Percentiles rank a stretch among this genome's conserved stretches.
Evolutionary conservation across 2,329 filamentous ascomycete species (phyloP).

Genomic region (Cladobotryum mycophilum): DNA sequence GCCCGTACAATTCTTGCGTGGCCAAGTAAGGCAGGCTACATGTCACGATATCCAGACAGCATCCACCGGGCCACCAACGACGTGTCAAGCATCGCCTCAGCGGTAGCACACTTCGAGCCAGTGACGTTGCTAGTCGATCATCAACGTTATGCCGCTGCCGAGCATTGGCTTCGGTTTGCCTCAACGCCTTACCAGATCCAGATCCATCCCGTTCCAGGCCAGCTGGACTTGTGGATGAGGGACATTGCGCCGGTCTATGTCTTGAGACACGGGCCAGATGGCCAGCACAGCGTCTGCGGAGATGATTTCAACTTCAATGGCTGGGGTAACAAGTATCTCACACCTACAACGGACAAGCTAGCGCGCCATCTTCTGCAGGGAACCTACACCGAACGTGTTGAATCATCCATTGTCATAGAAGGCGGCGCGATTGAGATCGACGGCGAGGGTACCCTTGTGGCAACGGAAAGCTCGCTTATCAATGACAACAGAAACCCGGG

Average conservation of each 20-base stretch:
- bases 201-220: background rate
- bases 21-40: background rate
- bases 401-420: no score
- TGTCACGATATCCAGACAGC: background rate
- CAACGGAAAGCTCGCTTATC: no score
- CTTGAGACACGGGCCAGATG: background rate
- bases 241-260: slow-evolving; percentile 3
- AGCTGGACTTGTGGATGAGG: background rate
- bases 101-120: slow-evolving; percentile 18
- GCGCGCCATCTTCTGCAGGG: no score
- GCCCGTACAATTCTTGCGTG: slow-evolving; percentile 12
- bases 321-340: slow-evolving; percentile 11
- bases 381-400: no score
- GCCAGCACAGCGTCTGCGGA: slow-evolving; percentile 5
- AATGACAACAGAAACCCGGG: no score
- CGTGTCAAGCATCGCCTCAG: slow-evolving; percentile 19
- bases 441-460: no score
- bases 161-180: background rate
- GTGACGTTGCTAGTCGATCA: slow-evolving; percentile 16
- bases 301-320: slow-evolving; percentile 22
- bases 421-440: no score
- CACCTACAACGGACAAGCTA: no score
- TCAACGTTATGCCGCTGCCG: slow-evolving; percentile 9
- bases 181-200: slow-evolving; percentile 6
- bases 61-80: slow-evolving; percentile 14